Evolutionary conservation across 164 flowering plant species (phyloP), one percentile per base, ranked within the genome.

Genomic region (Tetrastigma voinierianum): DNA sequence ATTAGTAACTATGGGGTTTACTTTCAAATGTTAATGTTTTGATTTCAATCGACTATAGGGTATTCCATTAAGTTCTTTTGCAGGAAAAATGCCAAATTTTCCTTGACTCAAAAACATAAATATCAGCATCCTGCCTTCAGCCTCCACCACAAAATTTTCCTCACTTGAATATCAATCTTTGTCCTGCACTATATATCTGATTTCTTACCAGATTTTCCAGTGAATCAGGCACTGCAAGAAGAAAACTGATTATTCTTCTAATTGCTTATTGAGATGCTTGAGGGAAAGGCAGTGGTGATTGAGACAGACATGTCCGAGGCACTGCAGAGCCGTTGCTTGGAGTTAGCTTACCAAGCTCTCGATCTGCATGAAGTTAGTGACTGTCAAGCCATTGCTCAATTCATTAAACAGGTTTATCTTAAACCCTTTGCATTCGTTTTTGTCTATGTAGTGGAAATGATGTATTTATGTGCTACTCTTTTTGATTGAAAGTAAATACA

Each of bases 261-360:
- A 12, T 49, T 49, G 51, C 45, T 53, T 15, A 58, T 16, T 24
- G 66, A 64, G 57, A 78, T 69, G 77, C 56, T 77, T 66, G 81
- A 79, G 48, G 85, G 85, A 32, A 73, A 72, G 71, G 85, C 67
- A n/a, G 61, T 81, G 18, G 64, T 78, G 21, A 65, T 76, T 1
- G 82, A 82, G 54, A 66, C 82, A 3, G 85, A 82, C 68, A 77
- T 79, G 82, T 57, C 73, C 0, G 65, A 72, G 56, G 60, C 19
- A 52, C 71, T 79, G 76, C 82, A 79, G 64, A 63, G 61, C 61
- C 77, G 64, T 67, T 83, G 66, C 12, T 51, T 70, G 74, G 83
- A 77, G 69, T 75, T 82, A 57, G 82, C 85, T 64, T 72, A 72
- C 61, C 72, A 77, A 51, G 81, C 82, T 43, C 82, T 77, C 24